phyloP scores from a whole-genome alignment of 192 early-diverging fungal species.

The Coemansia sp. region DNA sequence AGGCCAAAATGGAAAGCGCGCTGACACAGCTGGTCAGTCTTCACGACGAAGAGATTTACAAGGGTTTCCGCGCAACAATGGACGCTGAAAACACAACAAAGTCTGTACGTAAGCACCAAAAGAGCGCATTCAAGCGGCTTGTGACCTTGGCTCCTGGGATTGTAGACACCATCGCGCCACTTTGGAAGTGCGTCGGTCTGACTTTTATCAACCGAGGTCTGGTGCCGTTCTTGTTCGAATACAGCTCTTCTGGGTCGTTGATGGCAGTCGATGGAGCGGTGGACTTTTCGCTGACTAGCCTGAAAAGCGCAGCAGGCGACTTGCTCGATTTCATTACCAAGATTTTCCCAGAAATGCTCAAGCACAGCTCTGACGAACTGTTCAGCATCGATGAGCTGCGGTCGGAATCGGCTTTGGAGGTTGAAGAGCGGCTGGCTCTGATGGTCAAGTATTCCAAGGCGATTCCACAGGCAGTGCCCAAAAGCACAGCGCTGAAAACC shows the following conservation, averaged over 20 bases:
- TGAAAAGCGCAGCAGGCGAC: constrained; percentile 22
- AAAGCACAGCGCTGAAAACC: constrained; percentile 26
- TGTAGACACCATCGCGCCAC: constrained; percentile 69
- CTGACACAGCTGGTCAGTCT: constrained; percentile 71
- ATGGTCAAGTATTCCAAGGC: constrained; percentile 75
- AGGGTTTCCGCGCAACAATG: constrained; percentile 72
- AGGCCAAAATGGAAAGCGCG: constrained; percentile 58
- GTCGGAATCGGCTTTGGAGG: constrained; percentile 1
- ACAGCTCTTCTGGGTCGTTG: constrained; percentile 36
- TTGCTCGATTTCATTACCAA: constrained; percentile 32
- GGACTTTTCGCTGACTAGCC: not conserved
- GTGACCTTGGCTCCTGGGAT: constrained; percentile 60
- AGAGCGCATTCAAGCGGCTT: constrained; percentile 66
- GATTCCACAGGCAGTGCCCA: constrained; percentile 57
- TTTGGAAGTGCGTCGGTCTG: constrained; percentile 75
- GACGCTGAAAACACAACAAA: constrained; percentile 68
- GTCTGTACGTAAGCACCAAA: constrained; percentile 69
- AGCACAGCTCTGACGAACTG: constrained; percentile 30
- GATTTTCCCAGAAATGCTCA: constrained; percentile 48
- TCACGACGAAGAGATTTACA: constrained; percentile 66
- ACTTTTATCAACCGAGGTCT: constrained; percentile 70
- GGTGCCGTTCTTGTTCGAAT: constrained; percentile 61
- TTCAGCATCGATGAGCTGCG: constrained; percentile 37
- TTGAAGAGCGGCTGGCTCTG: constrained; percentile 36
- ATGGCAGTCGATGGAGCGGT: not conserved